Evolutionary conservation across 2,329 filamentous ascomycete genomes (phyloP).

Genomic region (Thelonectria discophora): DNA sequence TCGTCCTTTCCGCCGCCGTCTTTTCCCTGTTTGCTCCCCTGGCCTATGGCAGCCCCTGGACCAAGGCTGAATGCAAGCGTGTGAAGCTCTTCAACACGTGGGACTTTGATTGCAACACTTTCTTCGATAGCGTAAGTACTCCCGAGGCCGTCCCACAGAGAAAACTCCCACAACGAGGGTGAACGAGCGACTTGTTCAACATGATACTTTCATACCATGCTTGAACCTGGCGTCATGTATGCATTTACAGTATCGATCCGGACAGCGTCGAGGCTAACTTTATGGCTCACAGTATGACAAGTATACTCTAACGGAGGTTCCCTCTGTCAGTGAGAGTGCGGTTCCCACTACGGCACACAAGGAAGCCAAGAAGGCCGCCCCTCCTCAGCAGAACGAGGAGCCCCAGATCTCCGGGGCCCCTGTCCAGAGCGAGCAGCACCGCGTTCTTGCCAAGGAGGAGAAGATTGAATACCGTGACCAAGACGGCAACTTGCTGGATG

Average conservation of each 20-base stretch:
- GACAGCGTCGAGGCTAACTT: slow-evolving; percentile 30
- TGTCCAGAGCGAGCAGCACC: slow-evolving; percentile 56
- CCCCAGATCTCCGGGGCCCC: slow-evolving; percentile 59
- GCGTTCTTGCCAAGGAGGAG: slow-evolving; percentile 71
- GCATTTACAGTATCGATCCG: background rate
- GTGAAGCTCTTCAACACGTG: slow-evolving; percentile 89
- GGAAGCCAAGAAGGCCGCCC: slow-evolving; percentile 40
- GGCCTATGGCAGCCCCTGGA: slow-evolving; percentile 94
- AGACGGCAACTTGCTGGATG: slow-evolving; percentile 86
- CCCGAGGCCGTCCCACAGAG: slow-evolving; percentile 47
- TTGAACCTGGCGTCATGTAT: slow-evolving; percentile 21
- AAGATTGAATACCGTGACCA: slow-evolving; percentile 95
- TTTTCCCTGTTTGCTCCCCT: slow-evolving; percentile 90
- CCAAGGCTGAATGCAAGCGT: slow-evolving; percentile 82
- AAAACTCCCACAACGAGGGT: slow-evolving; percentile 42
- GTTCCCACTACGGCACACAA: slow-evolving; percentile 44
- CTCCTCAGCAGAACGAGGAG: slow-evolving; percentile 41
- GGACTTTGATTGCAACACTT: slow-evolving; percentile 99
- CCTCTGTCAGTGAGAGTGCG: slow-evolving; percentile 39
- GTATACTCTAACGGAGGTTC: slow-evolving; percentile 48
- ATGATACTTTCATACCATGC: slow-evolving; percentile 15
- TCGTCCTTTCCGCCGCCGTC: slow-evolving; percentile 76
- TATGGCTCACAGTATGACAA: slow-evolving; percentile 55
- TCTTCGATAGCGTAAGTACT: slow-evolving; percentile 81
- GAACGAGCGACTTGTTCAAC: slow-evolving; percentile 18